These are phyloP conservation scores for Eucalyptus globulus DNA, from an alignment of 345 rosid genomes.

Conservation along the genomic window DNA sequence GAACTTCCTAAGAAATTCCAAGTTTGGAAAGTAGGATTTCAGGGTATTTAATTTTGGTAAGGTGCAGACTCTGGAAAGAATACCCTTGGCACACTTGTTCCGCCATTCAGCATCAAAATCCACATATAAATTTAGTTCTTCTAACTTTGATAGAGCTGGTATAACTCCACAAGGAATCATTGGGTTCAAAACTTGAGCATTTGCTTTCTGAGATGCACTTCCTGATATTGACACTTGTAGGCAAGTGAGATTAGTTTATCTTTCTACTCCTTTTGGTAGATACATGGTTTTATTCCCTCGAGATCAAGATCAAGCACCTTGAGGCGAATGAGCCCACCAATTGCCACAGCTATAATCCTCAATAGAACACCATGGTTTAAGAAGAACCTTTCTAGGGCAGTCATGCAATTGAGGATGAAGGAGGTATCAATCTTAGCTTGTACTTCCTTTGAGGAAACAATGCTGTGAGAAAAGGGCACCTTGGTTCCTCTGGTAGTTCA, in stretches of 20 bases:
- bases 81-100: background rate
- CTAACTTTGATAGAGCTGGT: background rate
- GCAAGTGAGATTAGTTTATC: background rate
- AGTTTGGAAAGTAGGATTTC: background rate
- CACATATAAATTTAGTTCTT: background rate
- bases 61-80: background rate
- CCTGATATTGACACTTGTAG: background rate
- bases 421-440: background rate
- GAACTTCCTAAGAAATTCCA: background rate
- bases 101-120: background rate
- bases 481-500: background rate
- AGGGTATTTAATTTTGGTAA: background rate
- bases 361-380: background rate
- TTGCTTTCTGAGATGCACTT: background rate
- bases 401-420: background rate
- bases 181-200: background rate
- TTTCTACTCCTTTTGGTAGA: background rate
- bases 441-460: conserved; percentile 1
- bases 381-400: background rate
- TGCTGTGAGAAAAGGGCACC: background rate
- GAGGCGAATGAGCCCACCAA: conserved; percentile 2
- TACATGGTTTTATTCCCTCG: background rate
- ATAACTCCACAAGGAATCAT: background rate
- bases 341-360: background rate
- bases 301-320: conserved; percentile 9